phyloP scores from a whole-genome alignment of 1,284 basidiomycete species.

The Puccinia triticina region DNA sequence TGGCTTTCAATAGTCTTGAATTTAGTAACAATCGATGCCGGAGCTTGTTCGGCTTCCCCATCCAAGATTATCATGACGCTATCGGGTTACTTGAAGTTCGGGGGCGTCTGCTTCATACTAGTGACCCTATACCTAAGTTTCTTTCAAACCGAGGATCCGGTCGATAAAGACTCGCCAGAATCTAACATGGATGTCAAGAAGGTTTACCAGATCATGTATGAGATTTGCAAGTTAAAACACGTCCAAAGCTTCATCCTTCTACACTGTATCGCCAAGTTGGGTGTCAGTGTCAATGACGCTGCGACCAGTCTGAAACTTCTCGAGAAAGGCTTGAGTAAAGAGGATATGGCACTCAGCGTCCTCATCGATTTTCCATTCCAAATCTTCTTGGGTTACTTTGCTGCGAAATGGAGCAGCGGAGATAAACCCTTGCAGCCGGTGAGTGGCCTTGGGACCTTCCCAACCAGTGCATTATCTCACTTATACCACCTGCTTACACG shows the following conservation, averaged over 20 bases:
- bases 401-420: slow-evolving; percentile 75
- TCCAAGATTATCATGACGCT: slow-evolving; percentile 77
- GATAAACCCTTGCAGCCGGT: slow-evolving; percentile 61
- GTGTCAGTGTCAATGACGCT: slow-evolving; percentile 92
- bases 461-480: not conserved
- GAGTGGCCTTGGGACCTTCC: slow-evolving; percentile 27
- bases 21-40: slow-evolving; percentile 69
- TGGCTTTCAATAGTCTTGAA: slow-evolving; percentile 91
- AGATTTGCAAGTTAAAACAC: slow-evolving; percentile 89
- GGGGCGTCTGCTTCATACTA: slow-evolving; percentile 75
- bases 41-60: slow-evolving; percentile 23
- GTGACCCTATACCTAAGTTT: slow-evolving; percentile 86
- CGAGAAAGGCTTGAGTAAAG: slow-evolving; percentile 91
- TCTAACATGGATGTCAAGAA: slow-evolving; percentile 86
- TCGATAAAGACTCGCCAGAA: slow-evolving; percentile 73
- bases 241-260: slow-evolving; percentile 85
- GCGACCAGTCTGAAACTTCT: slow-evolving; percentile 91
- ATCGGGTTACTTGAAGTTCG: slow-evolving; percentile 82
- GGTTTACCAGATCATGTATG: slow-evolving; percentile 93
- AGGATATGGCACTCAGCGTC: slow-evolving; percentile 91
- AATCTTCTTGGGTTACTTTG: slow-evolving; percentile 92
- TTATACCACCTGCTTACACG: slow-evolving; percentile 3
- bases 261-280: slow-evolving; percentile 90
- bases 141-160: slow-evolving; percentile 69
- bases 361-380: slow-evolving; percentile 98